These are phyloP conservation scores for Schoenoplectus tabernaemontani DNA, from an alignment of 202 grass and related monocot genomes.

Conservation along the genomic window DNA sequence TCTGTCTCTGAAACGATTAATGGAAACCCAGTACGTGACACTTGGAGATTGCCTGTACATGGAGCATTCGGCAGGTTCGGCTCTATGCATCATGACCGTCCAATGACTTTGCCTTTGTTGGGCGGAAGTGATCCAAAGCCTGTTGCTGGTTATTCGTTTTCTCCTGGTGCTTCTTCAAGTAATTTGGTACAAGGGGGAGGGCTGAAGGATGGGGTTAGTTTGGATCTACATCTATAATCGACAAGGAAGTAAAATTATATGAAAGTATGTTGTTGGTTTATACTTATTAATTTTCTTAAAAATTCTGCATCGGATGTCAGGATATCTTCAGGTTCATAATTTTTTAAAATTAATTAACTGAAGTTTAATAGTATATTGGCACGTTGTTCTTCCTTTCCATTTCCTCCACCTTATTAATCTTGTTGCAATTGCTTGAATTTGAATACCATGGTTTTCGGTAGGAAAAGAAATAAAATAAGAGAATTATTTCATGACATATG, in stretches of 20 bases:
- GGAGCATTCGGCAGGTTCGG: conserved; percentile 12
- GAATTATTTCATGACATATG: not conserved
- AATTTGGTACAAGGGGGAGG: conserved; percentile 38
- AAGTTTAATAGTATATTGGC: conserved; percentile 21
- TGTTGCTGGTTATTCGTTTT: conserved; percentile 25
- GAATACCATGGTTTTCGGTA: not conserved
- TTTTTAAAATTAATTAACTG: not conserved
- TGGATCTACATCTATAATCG: conserved; percentile 70
- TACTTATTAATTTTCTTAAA: not conserved
- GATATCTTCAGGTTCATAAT: conserved; percentile 19
- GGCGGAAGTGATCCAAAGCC: conserved; percentile 27
- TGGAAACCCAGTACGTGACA: conserved; percentile 43
- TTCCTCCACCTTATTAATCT: not conserved
- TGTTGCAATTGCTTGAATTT: not conserved
- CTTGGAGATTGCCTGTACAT: conserved; percentile 42
- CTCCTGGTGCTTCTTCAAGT: conserved; percentile 30
- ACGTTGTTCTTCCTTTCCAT: not conserved
- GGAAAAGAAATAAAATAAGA: not conserved
- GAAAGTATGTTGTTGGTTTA: conserved; percentile 14
- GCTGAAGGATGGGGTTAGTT: conserved; percentile 49
- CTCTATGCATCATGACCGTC: conserved; percentile 30
- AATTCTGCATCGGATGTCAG: conserved; percentile 23
- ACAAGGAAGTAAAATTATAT: not conserved
- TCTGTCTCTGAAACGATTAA: conserved; percentile 56
- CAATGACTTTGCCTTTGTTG: conserved; percentile 28